Percentiles rank a stretch among this genome's conserved stretches.
These are phyloP conservation scores for Stephania cephalantha DNA, from an alignment of 164 flowering plant genomes.

Conservation along the genomic window DNA sequence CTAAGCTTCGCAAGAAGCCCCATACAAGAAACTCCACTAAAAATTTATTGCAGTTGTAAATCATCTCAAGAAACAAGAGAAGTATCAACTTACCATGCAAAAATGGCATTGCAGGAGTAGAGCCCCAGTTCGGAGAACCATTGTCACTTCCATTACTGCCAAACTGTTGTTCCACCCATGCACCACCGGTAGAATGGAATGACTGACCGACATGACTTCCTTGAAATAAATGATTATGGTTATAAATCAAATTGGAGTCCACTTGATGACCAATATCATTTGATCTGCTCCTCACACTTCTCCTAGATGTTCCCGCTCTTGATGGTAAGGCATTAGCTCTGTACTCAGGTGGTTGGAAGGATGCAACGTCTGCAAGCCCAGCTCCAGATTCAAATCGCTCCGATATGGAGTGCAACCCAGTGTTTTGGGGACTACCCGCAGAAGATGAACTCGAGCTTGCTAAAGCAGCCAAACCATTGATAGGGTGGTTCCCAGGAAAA, in stretches of 20 bases:
- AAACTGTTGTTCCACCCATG: conserved; percentile 46
- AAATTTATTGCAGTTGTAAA: too few relatives aligned
- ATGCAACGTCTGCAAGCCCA: conserved; percentile 24
- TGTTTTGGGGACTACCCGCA: conserved; percentile 31
- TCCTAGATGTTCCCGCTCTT: conserved; percentile 32
- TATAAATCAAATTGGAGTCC: conserved; percentile 34
- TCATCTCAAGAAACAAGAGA: background rate
- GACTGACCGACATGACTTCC: conserved; percentile 44
- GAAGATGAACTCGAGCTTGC: conserved; percentile 50
- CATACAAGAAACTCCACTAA: too few relatives aligned
- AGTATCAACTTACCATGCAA: conserved; percentile 33
- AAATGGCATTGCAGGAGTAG: conserved; percentile 34
- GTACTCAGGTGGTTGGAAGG: conserved; percentile 30
- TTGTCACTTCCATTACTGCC: conserved; percentile 32
- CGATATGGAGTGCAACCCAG: conserved; percentile 24
- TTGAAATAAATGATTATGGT: conserved; percentile 33
- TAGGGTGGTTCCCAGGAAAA: conserved; percentile 28
- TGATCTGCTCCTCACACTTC: conserved; percentile 44
- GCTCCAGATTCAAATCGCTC: conserved; percentile 34
- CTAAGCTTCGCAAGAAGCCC: too few relatives aligned
- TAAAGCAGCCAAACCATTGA: conserved; percentile 25
- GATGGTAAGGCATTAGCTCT: conserved; percentile 25
- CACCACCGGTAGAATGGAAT: conserved; percentile 32
- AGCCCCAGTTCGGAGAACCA: conserved; percentile 42
- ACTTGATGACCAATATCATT: conserved; percentile 27